Evolutionary conservation across 1,139 yeast genomes (phyloP), one percentile per base, ranked within the genome.

Genomic region (Kodamaea derodonti): DNA sequence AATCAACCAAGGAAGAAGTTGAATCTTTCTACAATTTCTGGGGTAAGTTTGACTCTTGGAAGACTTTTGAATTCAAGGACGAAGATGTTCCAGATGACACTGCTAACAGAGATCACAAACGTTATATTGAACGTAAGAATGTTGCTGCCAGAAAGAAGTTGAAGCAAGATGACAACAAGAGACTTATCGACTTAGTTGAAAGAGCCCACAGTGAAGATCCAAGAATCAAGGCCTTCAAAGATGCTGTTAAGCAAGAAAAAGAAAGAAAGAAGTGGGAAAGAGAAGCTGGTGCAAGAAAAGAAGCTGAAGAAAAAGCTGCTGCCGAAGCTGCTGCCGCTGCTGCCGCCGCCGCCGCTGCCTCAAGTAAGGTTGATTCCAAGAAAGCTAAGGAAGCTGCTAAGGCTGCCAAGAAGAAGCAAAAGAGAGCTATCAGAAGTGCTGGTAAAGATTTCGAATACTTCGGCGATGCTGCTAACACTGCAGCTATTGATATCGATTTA

Each of bases 41-140:
- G 92, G 88, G 88, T 66, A 84, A 84, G 62, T 87, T 92, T 52
- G 97, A 92, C 62, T 92, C 98, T 22, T 92, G 99, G 99, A 87
- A 95, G 74, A 74, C 96, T 31, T 92, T 92, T 59, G 99, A 92
- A 71, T 92, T 90, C 70, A 79, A 90, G 62, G 99, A 92, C 59
- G 98, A 92, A 72, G 99, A 92, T 61, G 97, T 90, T 56, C 99
- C 99, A 48, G 99, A 92, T 72, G 99, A 92, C 69, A 85, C 97
- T 43, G 86, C 95, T 45, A 94, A 92, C 80, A 88, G 99, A 76
- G 98, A 92, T 63, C 95, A 92, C 78, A 92, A 92, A 75, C 95
- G 99, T 72, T 86, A 88, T 72, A 84, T 90, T 52, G 98, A 92
- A 72, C 87, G 92, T 75, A 92, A 94, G 77, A 92, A 92, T 75